Evolutionary conservation across 768 basidiomycete genomes (phyloP).

Genomic region (Phanerodontia chrysosporium): DNA sequence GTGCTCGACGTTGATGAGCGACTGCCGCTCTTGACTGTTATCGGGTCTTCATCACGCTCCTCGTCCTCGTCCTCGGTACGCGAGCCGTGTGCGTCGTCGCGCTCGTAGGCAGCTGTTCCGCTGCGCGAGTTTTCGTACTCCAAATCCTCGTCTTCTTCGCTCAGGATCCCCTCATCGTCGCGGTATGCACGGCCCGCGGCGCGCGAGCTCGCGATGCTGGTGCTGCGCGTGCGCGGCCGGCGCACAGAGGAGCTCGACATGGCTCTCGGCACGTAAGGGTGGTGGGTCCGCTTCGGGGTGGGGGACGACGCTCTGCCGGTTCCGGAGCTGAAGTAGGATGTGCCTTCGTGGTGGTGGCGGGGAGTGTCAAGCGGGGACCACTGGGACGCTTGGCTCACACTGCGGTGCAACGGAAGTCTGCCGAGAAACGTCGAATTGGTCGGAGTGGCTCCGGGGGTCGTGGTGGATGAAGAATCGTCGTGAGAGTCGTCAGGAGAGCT

Average conservation of each 20-base stretch:
- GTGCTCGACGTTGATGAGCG: conserved; percentile 97
- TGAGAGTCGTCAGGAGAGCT: conserved; percentile 8
- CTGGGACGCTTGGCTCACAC: conserved; percentile 48
- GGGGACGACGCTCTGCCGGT: conserved; percentile 41
- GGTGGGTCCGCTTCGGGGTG: conserved; percentile 36
- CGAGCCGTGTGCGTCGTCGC: conserved; percentile 32
- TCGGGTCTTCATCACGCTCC: conserved; percentile 67
- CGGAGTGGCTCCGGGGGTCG: conserved; percentile 9
- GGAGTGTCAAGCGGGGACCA: conserved; percentile 58
- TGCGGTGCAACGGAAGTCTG: conserved; percentile 23
- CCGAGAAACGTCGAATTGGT: not conserved
- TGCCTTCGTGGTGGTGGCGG: conserved; percentile 62
- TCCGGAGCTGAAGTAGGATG: conserved; percentile 53
- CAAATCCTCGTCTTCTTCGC: conserved; percentile 51
- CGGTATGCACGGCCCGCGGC: conserved; percentile 40
- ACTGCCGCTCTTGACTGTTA: conserved; percentile 95
- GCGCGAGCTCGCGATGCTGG: conserved; percentile 58
- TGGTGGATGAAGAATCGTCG: conserved; percentile 13
- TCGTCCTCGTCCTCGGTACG: conserved; percentile 38
- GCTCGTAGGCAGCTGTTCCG: conserved; percentile 16
- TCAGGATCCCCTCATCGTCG: conserved; percentile 42
- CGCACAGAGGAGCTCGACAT: conserved; percentile 49
- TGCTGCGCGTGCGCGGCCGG: conserved; percentile 48
- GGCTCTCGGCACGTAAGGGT: conserved; percentile 43
- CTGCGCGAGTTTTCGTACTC: conserved; percentile 23